Evolutionary conservation across 345 rosid species (phyloP).

Genomic region (Toxicodendron radicans): DNA sequence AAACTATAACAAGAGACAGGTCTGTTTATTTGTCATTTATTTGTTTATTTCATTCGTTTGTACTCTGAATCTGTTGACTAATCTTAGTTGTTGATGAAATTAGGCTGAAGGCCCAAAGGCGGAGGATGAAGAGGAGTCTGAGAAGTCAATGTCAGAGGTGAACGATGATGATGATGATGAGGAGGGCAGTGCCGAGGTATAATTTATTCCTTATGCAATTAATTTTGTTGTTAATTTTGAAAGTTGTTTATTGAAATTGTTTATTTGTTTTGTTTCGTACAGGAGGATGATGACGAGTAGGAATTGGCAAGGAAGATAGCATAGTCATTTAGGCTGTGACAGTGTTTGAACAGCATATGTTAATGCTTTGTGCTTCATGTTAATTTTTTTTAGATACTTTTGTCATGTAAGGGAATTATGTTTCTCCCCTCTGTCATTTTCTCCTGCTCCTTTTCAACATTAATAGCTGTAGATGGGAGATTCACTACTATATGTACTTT

Average conservation of each 20-base stretch:
- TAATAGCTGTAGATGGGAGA: constrained; percentile 45
- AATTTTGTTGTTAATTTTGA: not conserved
- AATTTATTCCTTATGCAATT: not conserved
- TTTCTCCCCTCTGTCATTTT: constrained; percentile 29
- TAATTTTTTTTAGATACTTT: constrained; percentile 25
- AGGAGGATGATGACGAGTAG: constrained; percentile 89
- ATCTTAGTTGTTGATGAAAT: not conserved
- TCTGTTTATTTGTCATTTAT: constrained; percentile 7
- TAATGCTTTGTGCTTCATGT: constrained; percentile 28
- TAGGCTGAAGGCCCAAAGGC: constrained; percentile 75
- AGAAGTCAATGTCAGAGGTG: constrained; percentile 91
- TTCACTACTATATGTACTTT: constrained; percentile 36
- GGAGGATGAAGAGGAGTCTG: constrained; percentile 81
- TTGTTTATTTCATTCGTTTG: not conserved
- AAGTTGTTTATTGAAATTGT: not conserved
- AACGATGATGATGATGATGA: constrained; percentile 85
- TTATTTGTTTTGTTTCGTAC: constrained; percentile 21
- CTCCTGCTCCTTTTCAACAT: no score
- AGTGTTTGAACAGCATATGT: constrained; percentile 33
- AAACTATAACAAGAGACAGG: constrained; percentile 83
- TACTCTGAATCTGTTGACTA: no score
- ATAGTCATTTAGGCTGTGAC: constrained; percentile 43
- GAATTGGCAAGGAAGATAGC: constrained; percentile 24
- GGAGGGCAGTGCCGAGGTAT: constrained; percentile 78
- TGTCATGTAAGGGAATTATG: constrained; percentile 22